Conservation (phyloP, 1,284 basidiomycete genomes). For the Retiboletus flavoniger region DNA sequence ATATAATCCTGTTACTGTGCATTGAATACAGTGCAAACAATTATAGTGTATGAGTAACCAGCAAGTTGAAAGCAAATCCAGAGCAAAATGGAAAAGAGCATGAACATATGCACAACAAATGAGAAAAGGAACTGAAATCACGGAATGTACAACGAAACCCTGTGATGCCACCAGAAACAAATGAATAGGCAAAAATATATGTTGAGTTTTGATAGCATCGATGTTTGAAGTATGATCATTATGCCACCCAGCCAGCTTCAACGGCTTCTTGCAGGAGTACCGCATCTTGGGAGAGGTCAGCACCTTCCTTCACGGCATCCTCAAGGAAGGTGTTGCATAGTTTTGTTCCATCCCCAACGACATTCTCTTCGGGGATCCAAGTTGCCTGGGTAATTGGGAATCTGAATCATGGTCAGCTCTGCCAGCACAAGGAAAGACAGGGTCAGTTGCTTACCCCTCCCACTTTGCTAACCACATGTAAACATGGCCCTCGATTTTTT, state of each 20-base stretch:
- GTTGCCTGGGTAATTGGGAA: conserved; percentile 31
- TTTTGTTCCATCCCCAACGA: conserved; percentile 14
- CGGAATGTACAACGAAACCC: neutral
- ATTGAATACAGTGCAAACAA: neutral
- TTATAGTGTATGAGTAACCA: neutral
- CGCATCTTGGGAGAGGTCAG: conserved; percentile 10
- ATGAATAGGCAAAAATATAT: neutral
- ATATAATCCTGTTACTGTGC: neutral
- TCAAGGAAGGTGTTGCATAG: conserved; percentile 19
- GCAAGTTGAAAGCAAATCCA: neutral
- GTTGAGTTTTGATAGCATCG: neutral
- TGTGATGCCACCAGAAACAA: too few relatives aligned
- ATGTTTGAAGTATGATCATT: neutral
- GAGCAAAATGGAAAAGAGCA: neutral
- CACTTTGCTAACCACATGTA: conserved; percentile 38
- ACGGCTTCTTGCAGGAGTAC: conserved; percentile 24
- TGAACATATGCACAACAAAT: neutral
- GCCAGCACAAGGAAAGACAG: neutral
- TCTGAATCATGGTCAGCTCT: conserved; percentile 8
- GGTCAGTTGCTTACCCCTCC: conserved; percentile 34
- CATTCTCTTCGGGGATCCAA: conserved; percentile 33
- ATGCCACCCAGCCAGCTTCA: conserved; percentile 14
- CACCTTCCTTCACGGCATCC: conserved; percentile 21
- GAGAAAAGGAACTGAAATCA: neutral
- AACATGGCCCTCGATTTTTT: conserved; percentile 11